Evolutionary conservation across 2,329 filamentous ascomycete genomes (phyloP).

Genomic region (Penicillium nordicum): DNA sequence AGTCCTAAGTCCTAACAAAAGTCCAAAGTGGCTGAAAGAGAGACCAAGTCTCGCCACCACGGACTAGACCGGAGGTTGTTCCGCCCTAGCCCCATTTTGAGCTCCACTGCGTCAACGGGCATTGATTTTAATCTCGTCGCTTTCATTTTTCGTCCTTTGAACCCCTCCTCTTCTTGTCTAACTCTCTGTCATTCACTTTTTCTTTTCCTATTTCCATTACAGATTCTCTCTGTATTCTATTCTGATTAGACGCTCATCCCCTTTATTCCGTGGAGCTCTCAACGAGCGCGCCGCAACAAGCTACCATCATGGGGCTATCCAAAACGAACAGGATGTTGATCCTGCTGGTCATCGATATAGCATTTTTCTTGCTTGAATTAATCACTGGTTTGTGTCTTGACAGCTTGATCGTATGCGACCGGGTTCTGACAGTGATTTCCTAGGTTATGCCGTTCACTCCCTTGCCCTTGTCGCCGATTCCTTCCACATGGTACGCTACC

Average conservation of each 20-base stretch:
- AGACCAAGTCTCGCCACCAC: slow-evolving; percentile 12
- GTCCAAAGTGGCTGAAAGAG: background rate
- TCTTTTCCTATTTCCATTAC: background rate
- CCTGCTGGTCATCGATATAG: slow-evolving; percentile 83
- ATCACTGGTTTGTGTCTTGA: slow-evolving; percentile 57
- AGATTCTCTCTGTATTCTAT: background rate
- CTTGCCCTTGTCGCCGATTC: slow-evolving; percentile 93
- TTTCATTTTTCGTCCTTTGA: slow-evolving; percentile 2
- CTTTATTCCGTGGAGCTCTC: slow-evolving; percentile 12
- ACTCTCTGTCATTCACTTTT: background rate
- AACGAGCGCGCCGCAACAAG: slow-evolving; percentile 21
- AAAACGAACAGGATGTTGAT: slow-evolving; percentile 90
- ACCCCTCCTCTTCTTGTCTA: background rate
- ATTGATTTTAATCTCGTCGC: background rate
- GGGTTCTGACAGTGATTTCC: slow-evolving; percentile 14
- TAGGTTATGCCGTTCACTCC: slow-evolving; percentile 79
- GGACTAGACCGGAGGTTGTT: slow-evolving; percentile 17
- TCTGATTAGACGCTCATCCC: background rate
- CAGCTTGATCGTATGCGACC: background rate
- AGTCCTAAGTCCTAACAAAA: background rate
- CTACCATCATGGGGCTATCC: slow-evolving; percentile 70
- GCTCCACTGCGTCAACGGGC: slow-evolving; percentile 15
- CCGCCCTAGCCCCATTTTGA: slow-evolving; percentile 13
- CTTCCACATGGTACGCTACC: slow-evolving; percentile 81
- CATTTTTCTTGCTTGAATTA: slow-evolving; percentile 88